A percentile compares a stretch with the other conserved stretches of the same genome.
Evolutionary conservation across 768 basidiomycete species (phyloP).

Genomic region (Rhizopogon vesiculosus): DNA sequence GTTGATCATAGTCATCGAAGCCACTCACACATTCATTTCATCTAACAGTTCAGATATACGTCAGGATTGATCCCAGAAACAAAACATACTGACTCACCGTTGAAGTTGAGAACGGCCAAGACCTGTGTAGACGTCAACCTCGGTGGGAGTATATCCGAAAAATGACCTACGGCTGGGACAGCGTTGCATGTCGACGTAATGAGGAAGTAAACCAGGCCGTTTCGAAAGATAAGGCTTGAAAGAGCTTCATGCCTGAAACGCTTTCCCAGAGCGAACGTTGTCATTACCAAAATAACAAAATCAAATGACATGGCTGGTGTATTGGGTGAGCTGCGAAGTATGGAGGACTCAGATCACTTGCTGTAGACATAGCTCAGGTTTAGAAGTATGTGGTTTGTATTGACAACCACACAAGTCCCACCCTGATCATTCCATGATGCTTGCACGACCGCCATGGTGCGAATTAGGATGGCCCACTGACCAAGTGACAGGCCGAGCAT

Average conservation of each 20-base stretch:
- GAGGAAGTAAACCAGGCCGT: constrained; percentile 67
- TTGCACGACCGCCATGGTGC: constrained; percentile 64
- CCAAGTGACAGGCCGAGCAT: constrained; percentile 52
- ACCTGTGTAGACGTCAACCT: constrained; percentile 30
- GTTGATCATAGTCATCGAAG: not conserved
- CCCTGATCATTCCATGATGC: constrained; percentile 44
- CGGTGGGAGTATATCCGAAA: constrained; percentile 2
- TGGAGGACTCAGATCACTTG: constrained; percentile 27
- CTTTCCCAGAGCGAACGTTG: constrained; percentile 46
- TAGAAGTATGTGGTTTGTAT: constrained; percentile 51
- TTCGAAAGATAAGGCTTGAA: constrained; percentile 69
- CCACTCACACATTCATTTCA: constrained; percentile 58
- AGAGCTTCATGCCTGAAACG: constrained; percentile 47
- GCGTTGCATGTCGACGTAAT: constrained; percentile 62
- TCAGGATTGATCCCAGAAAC: constrained; percentile 1
- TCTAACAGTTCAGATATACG: constrained; percentile 27
- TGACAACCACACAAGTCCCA: constrained; percentile 44
- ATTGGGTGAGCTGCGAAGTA: not conserved
- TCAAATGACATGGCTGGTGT: constrained; percentile 65
- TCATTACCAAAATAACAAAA: constrained; percentile 53
- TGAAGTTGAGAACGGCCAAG: constrained; percentile 54
- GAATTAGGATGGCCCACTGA: constrained; percentile 64
- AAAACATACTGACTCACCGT: constrained; percentile 36
- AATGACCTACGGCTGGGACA: constrained; percentile 57
- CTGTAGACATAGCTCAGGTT: constrained; percentile 70